These are phyloP conservation scores for Trichophyton rubrum DNA, from an alignment of 2,329 filamentous ascomycete species.

Conservation along the genomic window DNA sequence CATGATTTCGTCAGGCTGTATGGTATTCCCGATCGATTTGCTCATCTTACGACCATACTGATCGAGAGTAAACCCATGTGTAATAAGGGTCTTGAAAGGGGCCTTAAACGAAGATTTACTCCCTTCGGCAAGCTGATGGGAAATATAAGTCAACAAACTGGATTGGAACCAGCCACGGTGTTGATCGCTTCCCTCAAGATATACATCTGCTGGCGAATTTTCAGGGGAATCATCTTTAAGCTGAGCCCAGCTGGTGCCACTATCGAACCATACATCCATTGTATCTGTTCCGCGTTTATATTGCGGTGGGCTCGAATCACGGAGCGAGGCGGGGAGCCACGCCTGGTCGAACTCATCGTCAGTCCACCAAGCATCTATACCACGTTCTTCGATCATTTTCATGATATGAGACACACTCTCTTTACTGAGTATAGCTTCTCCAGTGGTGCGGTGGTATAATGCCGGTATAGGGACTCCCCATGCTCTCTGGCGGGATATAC, in stretches of 20 bases:
- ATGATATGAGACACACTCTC: slow-evolving; percentile 78
- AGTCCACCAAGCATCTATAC: slow-evolving; percentile 91
- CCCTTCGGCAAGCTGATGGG: slow-evolving; percentile 36
- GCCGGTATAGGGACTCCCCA: slow-evolving; percentile 97
- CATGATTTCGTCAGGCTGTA: slow-evolving; percentile 72
- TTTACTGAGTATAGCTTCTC: slow-evolving; percentile 64
- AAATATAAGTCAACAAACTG: slow-evolving; percentile 74
- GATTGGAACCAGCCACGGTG: slow-evolving; percentile 99
- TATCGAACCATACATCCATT: slow-evolving; percentile 99
- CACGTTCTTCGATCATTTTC: slow-evolving; percentile 58
- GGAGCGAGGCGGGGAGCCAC: slow-evolving; percentile 61
- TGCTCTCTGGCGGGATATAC: slow-evolving; percentile 85
- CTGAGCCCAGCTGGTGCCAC: slow-evolving; percentile 78
- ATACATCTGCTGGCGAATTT: slow-evolving; percentile 56
- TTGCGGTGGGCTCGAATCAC: slow-evolving; percentile 28
- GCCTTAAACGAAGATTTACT: slow-evolving; percentile 34
- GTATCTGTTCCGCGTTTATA: slow-evolving; percentile 78
- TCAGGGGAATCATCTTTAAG: slow-evolving; percentile 27
- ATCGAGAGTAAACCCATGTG: slow-evolving; percentile 90
- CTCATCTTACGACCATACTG: slow-evolving; percentile 94
- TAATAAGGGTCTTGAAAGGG: slow-evolving; percentile 82
- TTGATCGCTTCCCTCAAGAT: slow-evolving; percentile 88
- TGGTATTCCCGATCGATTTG: slow-evolving; percentile 84
- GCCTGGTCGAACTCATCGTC: slow-evolving; percentile 60
- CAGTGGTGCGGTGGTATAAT: slow-evolving; percentile 57